Percentiles rank a stretch among this genome's conserved stretches.
These are phyloP conservation scores for Cytospora leucostoma DNA, from an alignment of 2,329 filamentous ascomycete species.

Conservation along the genomic window DNA sequence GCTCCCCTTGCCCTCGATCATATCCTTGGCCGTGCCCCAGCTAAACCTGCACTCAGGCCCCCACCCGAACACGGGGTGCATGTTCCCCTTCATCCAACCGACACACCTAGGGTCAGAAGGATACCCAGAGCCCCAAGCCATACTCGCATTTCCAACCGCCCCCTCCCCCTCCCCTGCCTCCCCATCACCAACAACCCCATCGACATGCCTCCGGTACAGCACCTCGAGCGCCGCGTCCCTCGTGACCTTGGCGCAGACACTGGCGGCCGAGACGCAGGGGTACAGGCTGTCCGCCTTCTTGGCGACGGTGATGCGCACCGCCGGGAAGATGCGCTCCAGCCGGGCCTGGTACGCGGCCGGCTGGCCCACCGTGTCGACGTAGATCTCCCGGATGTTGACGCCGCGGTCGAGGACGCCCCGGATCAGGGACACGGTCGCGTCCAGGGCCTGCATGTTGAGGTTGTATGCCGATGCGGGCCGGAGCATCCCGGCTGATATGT, in stretches of 20 bases:
- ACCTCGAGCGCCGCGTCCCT: conserved; percentile 86
- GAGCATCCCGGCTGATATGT: conserved; percentile 80
- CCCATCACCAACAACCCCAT: conserved; percentile 33
- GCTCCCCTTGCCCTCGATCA: conserved; percentile 75
- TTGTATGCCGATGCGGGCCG: conserved; percentile 71
- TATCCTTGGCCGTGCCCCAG: conserved; percentile 92
- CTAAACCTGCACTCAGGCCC: conserved; percentile 90
- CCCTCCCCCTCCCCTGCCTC: conserved; percentile 35
- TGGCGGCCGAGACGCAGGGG: conserved; percentile 89
- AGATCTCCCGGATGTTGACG: conserved; percentile 85
- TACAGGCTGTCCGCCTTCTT: conserved; percentile 94
- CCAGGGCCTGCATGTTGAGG: conserved; percentile 93
- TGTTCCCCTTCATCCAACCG: conserved; percentile 78
- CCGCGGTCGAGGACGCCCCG: conserved; percentile 72
- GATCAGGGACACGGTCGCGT: conserved; percentile 84
- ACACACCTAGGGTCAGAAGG: conserved; percentile 83
- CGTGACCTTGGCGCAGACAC: conserved; percentile 94
- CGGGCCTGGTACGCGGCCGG: conserved; percentile 82
- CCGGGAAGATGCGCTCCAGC: conserved; percentile 82
- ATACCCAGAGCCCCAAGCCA: conserved; percentile 87
- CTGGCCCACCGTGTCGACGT: conserved; percentile 90
- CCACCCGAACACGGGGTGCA: conserved; percentile 96
- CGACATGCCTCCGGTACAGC: conserved; percentile 54
- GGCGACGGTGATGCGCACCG: conserved; percentile 71
- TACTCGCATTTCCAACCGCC: conserved; percentile 43